Conservation (phyloP, 2,329 filamentous ascomycete genomes). For the Penicillium hesseltinei region DNA sequence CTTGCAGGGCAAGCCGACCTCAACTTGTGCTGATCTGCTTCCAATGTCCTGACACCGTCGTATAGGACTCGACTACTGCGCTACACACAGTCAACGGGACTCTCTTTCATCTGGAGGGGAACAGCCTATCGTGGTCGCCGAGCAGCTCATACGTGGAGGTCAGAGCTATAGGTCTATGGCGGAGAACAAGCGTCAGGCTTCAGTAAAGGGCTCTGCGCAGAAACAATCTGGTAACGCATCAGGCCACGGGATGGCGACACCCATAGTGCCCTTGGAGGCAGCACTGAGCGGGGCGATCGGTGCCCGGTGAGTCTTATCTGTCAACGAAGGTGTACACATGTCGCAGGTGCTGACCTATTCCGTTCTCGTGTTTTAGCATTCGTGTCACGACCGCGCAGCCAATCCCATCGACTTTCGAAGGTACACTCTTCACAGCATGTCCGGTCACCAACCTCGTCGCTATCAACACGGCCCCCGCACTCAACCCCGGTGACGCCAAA, state of each 20-base stretch:
- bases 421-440: constrained; percentile 61
- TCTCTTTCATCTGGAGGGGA: neutral
- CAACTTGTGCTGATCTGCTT: neutral
- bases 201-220: constrained; percentile 48
- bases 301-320: constrained; percentile 51
- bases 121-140: neutral
- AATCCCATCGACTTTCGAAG: constrained; percentile 55
- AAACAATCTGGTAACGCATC: constrained; percentile 37
- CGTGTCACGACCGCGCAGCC: constrained; percentile 56
- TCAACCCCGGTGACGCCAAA: constrained; percentile 34
- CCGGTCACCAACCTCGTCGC: constrained; percentile 61
- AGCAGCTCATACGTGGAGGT: constrained; percentile 2
- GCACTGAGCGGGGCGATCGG: constrained; percentile 61
- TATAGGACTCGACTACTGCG: constrained; percentile 6
- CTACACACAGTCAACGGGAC: neutral
- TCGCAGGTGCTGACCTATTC: constrained; percentile 1
- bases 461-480: constrained; percentile 54
- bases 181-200: constrained; percentile 58
- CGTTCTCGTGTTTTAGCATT: constrained; percentile 44
- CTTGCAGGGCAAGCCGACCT: constrained; percentile 1
- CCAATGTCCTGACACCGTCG: constrained; percentile 10
- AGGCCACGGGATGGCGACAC: constrained; percentile 40
- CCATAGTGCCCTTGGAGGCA: constrained; percentile 52
- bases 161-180: constrained; percentile 45
- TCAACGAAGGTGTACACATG: neutral